These are phyloP conservation scores for Aegilops bicornis DNA, from an alignment of 176 grass and related monocot genomes.

Conservation along the genomic window DNA sequence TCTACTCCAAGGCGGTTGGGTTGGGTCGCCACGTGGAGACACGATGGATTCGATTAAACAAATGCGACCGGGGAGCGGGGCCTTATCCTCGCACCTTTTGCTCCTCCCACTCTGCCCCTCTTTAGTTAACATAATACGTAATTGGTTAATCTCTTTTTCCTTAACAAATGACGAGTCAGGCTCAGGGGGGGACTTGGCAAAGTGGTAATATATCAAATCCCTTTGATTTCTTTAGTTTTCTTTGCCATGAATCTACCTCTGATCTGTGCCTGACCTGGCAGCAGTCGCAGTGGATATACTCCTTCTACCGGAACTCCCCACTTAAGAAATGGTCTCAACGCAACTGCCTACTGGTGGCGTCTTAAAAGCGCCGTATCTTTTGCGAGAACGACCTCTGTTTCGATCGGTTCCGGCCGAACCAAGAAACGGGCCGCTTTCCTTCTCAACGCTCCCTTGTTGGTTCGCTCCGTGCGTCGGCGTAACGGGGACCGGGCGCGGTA, in stretches of 20 bases:
- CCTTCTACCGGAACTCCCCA: not conserved
- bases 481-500: not conserved
- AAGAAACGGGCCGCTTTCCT: not conserved
- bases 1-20: conserved; percentile 14
- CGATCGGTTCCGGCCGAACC: not conserved
- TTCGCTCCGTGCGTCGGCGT: not conserved
- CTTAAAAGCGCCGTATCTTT: conserved; percentile 32
- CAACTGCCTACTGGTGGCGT: not conserved
- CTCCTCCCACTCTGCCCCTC: conserved; percentile 18
- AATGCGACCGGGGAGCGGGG: not conserved
- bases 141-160: not conserved
- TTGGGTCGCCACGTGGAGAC: conserved; percentile 62
- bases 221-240: not conserved
- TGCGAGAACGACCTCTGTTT: conserved; percentile 21
- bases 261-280: conserved; percentile 48
- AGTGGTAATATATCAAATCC: too few relatives aligned
- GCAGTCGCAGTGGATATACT: not conserved
- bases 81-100: conserved; percentile 34
- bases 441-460: not conserved
- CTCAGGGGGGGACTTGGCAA: not conserved
- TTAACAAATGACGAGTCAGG: not conserved
- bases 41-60: conserved; percentile 67
- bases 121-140: too few relatives aligned
- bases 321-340: not conserved
- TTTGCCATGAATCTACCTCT: conserved; percentile 1